Percentiles rank a stretch among this genome's conserved stretches.
These are phyloP conservation scores for Mallotus nudiflorus DNA, from an alignment of 345 rosid species.

Conservation along the genomic window DNA sequence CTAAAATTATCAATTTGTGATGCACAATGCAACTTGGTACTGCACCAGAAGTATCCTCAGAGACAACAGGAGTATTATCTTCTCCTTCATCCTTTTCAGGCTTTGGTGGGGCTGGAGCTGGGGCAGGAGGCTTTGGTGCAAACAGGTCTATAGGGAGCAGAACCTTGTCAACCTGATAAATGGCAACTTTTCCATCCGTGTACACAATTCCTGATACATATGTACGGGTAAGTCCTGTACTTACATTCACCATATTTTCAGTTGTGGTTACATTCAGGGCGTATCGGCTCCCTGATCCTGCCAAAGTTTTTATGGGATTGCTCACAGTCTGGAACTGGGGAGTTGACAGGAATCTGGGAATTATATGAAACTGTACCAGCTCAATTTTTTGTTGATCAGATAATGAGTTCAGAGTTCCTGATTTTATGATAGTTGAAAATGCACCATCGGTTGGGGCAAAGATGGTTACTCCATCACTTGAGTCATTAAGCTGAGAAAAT, in stretches of 20 bases:
- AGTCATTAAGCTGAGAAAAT: conserved; percentile 26
- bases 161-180: conserved; percentile 48
- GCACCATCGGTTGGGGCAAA: conserved; percentile 26
- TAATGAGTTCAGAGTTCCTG: conserved; percentile 21
- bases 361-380: conserved; percentile 23
- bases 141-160: conserved; percentile 46
- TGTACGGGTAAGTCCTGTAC: conserved; percentile 40
- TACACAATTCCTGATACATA: conserved; percentile 32
- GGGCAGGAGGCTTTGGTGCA: conserved; percentile 45
- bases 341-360: conserved; percentile 25
- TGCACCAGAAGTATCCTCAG: conserved; percentile 20
- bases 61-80: conserved; percentile 23
- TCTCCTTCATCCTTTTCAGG: conserved; percentile 29
- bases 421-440: conserved; percentile 14
- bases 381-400: conserved; percentile 20
- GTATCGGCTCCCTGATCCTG: conserved; percentile 21
- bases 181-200: conserved; percentile 38
- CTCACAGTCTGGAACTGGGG: conserved; percentile 30
- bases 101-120: conserved; percentile 38
- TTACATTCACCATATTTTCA: conserved; percentile 41
- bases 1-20: neutral
- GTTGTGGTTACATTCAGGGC: conserved; percentile 13
- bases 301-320: conserved; percentile 26
- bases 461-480: conserved; percentile 22
- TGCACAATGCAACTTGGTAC: neutral